Percentiles rank a stretch among this genome's conserved stretches.
Evolutionary conservation across 495 filamentous ascomycete genomes (phyloP).

Genomic region (Tetracladium marchalianum): DNA sequence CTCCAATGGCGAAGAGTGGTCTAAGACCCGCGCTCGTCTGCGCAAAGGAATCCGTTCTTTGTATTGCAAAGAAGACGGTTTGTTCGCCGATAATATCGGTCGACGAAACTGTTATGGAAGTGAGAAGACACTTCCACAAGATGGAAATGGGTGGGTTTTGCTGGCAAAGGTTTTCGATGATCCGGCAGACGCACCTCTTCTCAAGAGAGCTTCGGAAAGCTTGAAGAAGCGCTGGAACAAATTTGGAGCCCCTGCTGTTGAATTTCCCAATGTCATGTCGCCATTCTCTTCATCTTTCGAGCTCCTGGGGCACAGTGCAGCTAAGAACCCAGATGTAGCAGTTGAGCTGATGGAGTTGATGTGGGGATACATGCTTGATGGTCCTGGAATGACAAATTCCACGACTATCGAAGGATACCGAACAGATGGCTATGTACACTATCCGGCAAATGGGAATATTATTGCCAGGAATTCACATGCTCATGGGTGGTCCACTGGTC

Average conservation of each 20-base stretch:
- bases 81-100: conserved; percentile 26
- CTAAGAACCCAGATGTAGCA: conserved; percentile 32
- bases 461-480: conserved; percentile 42
- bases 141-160: conserved; percentile 39
- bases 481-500: conserved; percentile 52
- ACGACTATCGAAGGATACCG: conserved; percentile 53
- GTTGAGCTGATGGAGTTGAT: conserved; percentile 46
- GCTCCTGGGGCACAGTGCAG: conserved; percentile 45
- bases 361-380: conserved; percentile 55
- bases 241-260: conserved; percentile 47
- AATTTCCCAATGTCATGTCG: conserved; percentile 48
- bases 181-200: background rate
- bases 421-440: conserved; percentile 43
- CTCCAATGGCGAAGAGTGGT: conserved; percentile 10
- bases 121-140: conserved; percentile 31
- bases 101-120: conserved; percentile 13
- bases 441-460: conserved; percentile 44
- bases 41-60: conserved; percentile 19
- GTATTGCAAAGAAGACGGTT: conserved; percentile 21
- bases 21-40: conserved; percentile 5
- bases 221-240: conserved; percentile 45
- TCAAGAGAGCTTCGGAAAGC: conserved; percentile 28
- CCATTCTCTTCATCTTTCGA: conserved; percentile 55
- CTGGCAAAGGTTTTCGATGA: conserved; percentile 21
- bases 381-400: conserved; percentile 48